Evolutionary conservation across 495 filamentous ascomycete genomes (phyloP).

Genomic region (Hypoxylon trugodes): DNA sequence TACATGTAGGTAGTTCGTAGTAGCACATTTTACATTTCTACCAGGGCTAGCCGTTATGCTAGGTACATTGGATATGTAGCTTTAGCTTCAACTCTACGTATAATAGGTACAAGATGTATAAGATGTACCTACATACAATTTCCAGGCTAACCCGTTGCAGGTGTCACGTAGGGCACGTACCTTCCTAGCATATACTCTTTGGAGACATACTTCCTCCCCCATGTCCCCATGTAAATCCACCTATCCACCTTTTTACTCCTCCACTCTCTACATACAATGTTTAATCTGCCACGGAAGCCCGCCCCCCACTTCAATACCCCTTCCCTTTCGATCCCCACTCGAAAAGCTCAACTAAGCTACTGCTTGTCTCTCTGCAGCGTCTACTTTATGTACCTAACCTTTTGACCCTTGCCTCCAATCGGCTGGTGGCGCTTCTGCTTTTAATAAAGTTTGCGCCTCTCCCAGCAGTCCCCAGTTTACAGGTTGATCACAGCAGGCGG

Average conservation of each 20-base stretch:
- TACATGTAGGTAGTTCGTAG: conserved; percentile 1
- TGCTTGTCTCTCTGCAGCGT: too few species aligned
- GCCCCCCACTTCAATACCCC: conserved; percentile 2
- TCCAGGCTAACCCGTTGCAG: background rate
- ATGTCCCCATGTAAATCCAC: background rate
- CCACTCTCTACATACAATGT: too few species aligned
- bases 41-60: conserved; percentile 24
- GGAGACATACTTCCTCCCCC: too few species aligned
- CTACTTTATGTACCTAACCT: too few species aligned
- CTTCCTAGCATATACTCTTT: too few species aligned
- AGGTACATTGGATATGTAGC: too few species aligned
- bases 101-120: too few species aligned
- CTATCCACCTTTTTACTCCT: background rate
- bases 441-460: conserved; percentile 40
- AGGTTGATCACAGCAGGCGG: conserved; percentile 39
- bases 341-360: conserved; percentile 5
- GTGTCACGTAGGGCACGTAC: background rate
- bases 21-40: conserved; percentile 23
- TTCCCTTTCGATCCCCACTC: too few species aligned
- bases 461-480: conserved; percentile 20
- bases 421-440: conserved; percentile 38
- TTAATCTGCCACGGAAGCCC: conserved; percentile 8
- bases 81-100: too few species aligned
- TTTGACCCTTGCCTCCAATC: conserved; percentile 38
- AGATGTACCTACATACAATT: conserved; percentile 1